Evolutionary conservation across 2,329 filamentous ascomycete genomes (phyloP).

Genomic region (Claviceps capensis): DNA sequence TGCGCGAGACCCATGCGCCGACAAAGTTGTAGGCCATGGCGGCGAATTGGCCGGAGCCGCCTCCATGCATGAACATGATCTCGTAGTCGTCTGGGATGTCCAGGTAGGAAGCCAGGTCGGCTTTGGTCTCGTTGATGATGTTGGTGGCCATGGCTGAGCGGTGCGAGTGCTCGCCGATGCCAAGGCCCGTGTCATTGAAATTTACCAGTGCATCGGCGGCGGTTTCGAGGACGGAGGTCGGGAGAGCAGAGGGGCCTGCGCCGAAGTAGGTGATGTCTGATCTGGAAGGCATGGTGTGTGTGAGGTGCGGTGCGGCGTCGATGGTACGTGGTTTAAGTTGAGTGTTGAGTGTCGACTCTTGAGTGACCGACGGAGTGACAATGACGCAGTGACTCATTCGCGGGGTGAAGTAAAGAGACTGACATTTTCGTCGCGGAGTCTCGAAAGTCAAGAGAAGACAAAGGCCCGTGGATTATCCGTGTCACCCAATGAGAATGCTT

Average conservation of each 20-base stretch:
- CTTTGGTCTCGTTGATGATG: conserved; percentile 69
- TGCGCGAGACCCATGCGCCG: conserved; percentile 63
- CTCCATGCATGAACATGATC: conserved; percentile 75
- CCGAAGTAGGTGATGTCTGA: conserved; percentile 76
- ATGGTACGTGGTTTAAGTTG: background rate
- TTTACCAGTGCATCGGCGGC: conserved; percentile 69
- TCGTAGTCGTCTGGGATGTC: conserved; percentile 81
- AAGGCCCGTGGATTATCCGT: background rate
- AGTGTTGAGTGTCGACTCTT: background rate
- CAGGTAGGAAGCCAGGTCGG: conserved; percentile 57
- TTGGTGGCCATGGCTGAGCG: conserved; percentile 64
- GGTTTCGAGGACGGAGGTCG: conserved; percentile 64
- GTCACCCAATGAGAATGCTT: background rate
- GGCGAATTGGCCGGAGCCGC: conserved; percentile 74
- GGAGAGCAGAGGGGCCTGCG: conserved; percentile 77
- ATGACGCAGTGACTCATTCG: no score
- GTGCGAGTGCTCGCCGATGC: conserved; percentile 80
- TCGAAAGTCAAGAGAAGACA: background rate
- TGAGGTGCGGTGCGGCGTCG: background rate
- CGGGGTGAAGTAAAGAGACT: background rate
- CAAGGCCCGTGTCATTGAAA: conserved; percentile 68
- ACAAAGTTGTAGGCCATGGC: conserved; percentile 76
- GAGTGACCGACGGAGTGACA: background rate
- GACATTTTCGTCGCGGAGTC: background rate
- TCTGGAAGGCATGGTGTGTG: conserved; percentile 19